phyloP scores from a whole-genome alignment of 179 eudicot species.

The Sideroxylon spinosum region DNA sequence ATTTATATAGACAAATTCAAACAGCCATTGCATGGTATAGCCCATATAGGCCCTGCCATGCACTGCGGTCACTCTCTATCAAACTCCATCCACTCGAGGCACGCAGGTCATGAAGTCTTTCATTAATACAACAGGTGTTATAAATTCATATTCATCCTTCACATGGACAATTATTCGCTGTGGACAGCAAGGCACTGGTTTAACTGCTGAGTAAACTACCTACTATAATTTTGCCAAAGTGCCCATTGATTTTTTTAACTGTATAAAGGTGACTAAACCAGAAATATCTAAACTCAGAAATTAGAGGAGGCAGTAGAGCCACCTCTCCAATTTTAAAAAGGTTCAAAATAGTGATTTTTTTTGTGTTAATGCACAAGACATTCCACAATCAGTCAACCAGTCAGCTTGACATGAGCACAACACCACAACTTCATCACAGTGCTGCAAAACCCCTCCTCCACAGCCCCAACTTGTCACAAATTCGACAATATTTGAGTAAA shows the following conservation, averaged over 20 bases:
- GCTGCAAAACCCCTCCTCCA: not conserved
- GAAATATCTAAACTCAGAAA: not conserved
- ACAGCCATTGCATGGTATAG: no score
- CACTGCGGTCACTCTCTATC: not conserved
- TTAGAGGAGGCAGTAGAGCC: not conserved
- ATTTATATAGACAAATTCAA: not conserved
- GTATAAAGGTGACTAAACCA: not conserved
- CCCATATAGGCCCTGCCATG: not conserved
- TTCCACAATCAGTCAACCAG: not conserved
- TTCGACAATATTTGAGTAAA: not conserved
- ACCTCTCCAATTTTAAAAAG: not conserved
- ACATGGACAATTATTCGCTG: not conserved
- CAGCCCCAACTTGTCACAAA: not conserved
- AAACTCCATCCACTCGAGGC: not conserved
- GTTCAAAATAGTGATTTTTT: not conserved
- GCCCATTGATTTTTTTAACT: not conserved
- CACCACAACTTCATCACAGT: not conserved
- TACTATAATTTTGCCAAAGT: not conserved
- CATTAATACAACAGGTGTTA: not conserved
- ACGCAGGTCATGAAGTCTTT: not conserved
- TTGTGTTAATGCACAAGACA: not conserved
- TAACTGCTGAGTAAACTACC: not conserved
- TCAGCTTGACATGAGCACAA: not conserved
- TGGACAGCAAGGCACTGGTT: not conserved
- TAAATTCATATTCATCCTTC: not conserved